phyloP scores from a whole-genome alignment of 2,329 filamentous ascomycete species.

The Gremmenia infestans region DNA sequence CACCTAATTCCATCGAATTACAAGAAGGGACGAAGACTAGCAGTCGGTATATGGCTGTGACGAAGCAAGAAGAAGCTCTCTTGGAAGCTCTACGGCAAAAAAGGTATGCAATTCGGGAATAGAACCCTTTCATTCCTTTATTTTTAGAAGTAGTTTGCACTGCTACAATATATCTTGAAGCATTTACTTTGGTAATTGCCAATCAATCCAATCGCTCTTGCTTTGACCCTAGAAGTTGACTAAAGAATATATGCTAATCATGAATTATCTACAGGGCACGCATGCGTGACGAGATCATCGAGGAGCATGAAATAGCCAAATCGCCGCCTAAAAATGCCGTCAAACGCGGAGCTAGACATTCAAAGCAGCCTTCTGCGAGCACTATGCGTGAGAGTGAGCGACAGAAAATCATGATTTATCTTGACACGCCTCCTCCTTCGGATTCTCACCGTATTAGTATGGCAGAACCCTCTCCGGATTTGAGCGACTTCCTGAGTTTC shows the following conservation, averaged over 20 bases:
- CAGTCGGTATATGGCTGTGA: conserved; percentile 43
- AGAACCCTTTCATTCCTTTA: too few relatives aligned
- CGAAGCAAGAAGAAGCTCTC: conserved; percentile 46
- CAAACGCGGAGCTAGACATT: conserved; percentile 9
- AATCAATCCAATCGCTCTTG: too few relatives aligned
- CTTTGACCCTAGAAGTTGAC: too few relatives aligned
- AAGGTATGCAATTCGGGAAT: conserved; percentile 4
- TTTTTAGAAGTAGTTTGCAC: too few relatives aligned
- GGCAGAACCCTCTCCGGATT: conserved; percentile 28
- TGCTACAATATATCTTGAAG: too few relatives aligned
- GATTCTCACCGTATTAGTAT: conserved; percentile 18
- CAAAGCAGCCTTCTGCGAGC: conserved; percentile 14
- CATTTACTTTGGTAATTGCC: too few relatives aligned
- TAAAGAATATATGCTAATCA: too few relatives aligned
- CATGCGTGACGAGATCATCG: conserved; percentile 38
- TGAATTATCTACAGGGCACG: conserved; percentile 30
- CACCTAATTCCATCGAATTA: conserved; percentile 25
- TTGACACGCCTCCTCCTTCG: conserved; percentile 22
- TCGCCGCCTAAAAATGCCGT: conserved; percentile 17
- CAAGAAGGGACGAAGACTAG: conserved; percentile 12
- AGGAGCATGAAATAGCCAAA: conserved; percentile 27
- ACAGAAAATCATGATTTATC: conserved; percentile 24
- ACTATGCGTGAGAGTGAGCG: conserved; percentile 14
- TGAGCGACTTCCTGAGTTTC: conserved; percentile 26
- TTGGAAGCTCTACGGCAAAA: conserved; percentile 46